Conservation (phyloP, 2,329 filamentous ascomycete genomes). For the Pseudogymnoascus sp. region DNA sequence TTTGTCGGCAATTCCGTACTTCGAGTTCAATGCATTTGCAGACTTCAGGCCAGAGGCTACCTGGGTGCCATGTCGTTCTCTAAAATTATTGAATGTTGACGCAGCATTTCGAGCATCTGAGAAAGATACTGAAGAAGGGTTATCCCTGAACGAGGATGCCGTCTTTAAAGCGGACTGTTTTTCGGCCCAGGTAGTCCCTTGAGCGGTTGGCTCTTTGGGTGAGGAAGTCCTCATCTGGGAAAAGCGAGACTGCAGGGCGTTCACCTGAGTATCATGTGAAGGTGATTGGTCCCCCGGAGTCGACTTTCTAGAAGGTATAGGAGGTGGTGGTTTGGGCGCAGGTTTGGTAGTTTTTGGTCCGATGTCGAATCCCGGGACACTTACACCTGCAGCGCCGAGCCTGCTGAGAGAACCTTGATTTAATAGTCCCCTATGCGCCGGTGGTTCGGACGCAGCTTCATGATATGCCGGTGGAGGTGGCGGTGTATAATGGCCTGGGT, state of each 20-base stretch:
- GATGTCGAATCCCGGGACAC: conserved; percentile 60
- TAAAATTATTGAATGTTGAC: conserved; percentile 50
- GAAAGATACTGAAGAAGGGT: conserved; percentile 45
- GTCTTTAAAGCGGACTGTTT: conserved; percentile 49
- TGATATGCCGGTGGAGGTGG: conserved; percentile 34
- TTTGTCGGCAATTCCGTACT: conserved; percentile 28
- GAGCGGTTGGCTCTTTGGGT: conserved; percentile 25
- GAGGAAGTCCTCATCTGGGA: conserved; percentile 26
- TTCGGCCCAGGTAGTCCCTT: conserved; percentile 46
- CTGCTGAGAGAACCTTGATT: conserved; percentile 44
- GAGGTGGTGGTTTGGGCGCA: conserved; percentile 29
- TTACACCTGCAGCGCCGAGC: conserved; percentile 55
- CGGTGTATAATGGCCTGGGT: conserved; percentile 24
- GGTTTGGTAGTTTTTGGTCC: conserved; percentile 31
- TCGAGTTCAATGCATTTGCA: conserved; percentile 27
- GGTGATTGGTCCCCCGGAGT: conserved; percentile 12
- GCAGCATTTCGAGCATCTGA: conserved; percentile 44
- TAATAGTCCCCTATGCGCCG: conserved; percentile 27
- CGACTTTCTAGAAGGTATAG: conserved; percentile 18
- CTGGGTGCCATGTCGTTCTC: conserved; percentile 53
- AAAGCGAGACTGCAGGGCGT: conserved; percentile 32
- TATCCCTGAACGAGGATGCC: conserved; percentile 41
- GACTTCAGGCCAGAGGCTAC: conserved; percentile 45
- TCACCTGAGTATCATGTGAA: conserved; percentile 21
- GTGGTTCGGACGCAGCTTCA: conserved; percentile 18